Conservation (phyloP, 306 rosid genomes). For the Sechiopsis laciniata region DNA sequence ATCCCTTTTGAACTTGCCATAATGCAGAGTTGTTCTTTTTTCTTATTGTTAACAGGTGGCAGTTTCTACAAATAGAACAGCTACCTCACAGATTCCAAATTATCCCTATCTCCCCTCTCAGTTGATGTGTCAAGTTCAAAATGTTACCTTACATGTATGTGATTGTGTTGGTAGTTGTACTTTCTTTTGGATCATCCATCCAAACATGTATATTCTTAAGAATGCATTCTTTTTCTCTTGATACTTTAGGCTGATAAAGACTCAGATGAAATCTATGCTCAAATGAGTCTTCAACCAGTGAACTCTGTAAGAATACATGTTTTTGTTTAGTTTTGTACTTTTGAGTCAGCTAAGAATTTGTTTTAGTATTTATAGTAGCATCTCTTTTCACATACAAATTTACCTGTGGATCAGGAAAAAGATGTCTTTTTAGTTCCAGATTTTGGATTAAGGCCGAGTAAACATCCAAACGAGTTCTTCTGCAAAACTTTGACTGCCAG, state of each 20-base stretch:
- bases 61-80: conserved; percentile 77
- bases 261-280: conserved; percentile 91
- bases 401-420: conserved; percentile 49
- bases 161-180: background rate
- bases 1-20: background rate
- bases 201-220: background rate
- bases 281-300: conserved; percentile 91
- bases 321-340: background rate
- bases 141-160: conserved; percentile 76
- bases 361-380: background rate
- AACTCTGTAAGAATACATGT: conserved; percentile 56
- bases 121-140: conserved; percentile 83
- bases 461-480: conserved; percentile 89
- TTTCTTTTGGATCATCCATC: background rate
- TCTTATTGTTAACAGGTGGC: conserved; percentile 53
- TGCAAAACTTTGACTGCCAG: conserved; percentile 96
- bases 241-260: conserved; percentile 81
- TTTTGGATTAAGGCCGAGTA: conserved; percentile 67
- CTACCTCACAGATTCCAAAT: conserved; percentile 93
- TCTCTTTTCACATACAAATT: conserved; percentile 10
- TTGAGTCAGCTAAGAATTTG: background rate
- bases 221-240: background rate
- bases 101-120: conserved; percentile 83
- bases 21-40: background rate
- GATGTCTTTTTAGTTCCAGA: conserved; percentile 83